Evolutionary conservation across 108 stramenopile genomes (phyloP).

Genomic region (Conticribra weissflogii): DNA sequence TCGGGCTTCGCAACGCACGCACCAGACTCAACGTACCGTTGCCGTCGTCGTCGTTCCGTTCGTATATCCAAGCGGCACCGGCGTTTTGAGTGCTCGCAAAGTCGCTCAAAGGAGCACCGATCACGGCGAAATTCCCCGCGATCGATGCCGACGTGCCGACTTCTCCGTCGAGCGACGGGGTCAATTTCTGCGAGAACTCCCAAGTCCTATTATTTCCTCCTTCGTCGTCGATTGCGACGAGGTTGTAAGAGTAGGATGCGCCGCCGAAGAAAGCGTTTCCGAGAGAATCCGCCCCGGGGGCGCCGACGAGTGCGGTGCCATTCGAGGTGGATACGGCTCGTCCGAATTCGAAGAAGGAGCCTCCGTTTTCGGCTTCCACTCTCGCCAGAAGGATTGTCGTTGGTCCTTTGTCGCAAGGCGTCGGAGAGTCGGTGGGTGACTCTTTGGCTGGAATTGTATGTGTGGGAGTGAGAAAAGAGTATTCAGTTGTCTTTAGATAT

Average conservation of each 20-base stretch:
- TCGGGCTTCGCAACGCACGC: background rate
- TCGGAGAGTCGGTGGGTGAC: no score
- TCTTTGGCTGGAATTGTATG: no score
- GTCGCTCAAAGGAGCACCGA: constrained; percentile 12
- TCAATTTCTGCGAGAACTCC: constrained; percentile 19
- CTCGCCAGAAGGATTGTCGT: no score
- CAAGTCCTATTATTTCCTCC: background rate
- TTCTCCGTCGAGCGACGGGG: constrained; percentile 1
- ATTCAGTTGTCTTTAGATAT: no score
- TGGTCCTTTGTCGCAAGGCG: no score
- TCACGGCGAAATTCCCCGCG: constrained; percentile 3
- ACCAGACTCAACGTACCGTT: constrained; percentile 15
- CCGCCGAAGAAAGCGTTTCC: no score
- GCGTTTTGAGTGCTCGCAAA: constrained; percentile 18
- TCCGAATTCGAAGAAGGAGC: background rate
- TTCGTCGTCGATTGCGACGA: background rate
- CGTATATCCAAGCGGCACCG: constrained; percentile 4
- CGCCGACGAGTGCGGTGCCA: no score
- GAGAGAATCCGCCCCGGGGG: no score
- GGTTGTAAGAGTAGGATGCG: no score
- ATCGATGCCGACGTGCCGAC: constrained; percentile 18
- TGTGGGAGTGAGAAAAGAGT: no score
- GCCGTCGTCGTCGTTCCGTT: constrained; percentile 8
- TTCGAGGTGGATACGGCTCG: background rate
- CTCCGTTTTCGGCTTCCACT: background rate